Conservation (phyloP, 177 flowering plant genomes). For the Vitis hybrid region DNA sequence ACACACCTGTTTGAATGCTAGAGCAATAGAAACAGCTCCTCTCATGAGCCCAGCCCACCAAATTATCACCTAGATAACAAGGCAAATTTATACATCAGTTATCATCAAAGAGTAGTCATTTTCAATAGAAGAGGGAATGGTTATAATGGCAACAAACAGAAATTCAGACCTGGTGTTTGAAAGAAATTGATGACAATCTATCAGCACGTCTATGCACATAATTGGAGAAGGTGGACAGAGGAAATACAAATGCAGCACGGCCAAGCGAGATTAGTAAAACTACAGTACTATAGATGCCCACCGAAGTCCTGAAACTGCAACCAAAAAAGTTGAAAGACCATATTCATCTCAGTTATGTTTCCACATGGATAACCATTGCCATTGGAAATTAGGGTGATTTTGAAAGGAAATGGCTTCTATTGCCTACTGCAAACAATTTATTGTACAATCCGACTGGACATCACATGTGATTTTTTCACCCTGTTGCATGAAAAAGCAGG, state of each 20-base stretch:
- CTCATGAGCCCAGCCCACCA: conserved; percentile 99
- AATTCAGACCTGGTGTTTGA: conserved; percentile 64
- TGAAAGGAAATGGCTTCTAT: no score
- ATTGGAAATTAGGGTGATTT: no score
- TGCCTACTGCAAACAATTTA: no score
- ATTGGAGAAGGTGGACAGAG: conserved; percentile 75
- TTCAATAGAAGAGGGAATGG: neutral
- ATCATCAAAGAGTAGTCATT: neutral
- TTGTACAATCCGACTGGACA: no score
- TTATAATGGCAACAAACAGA: neutral
- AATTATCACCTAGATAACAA: conserved; percentile 51
- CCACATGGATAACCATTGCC: no score
- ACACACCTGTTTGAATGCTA: conserved; percentile 82
- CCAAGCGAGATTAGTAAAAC: conserved; percentile 59
- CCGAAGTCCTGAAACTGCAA: conserved; percentile 52
- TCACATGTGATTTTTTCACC: no score
- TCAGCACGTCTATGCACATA: conserved; percentile 39
- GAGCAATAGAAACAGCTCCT: conserved; percentile 97
- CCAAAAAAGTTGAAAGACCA: neutral
- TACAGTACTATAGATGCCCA: conserved; percentile 43
- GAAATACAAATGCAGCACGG: conserved; percentile 94
- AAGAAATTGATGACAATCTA: conserved; percentile 38
- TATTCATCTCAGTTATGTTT: neutral
- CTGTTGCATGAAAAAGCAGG: no score
- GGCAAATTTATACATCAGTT: neutral